Evolutionary conservation across 2,329 filamentous ascomycete species (phyloP), one percentile per base, ranked within the genome.

Genomic region (Hypoxylon sp.): DNA sequence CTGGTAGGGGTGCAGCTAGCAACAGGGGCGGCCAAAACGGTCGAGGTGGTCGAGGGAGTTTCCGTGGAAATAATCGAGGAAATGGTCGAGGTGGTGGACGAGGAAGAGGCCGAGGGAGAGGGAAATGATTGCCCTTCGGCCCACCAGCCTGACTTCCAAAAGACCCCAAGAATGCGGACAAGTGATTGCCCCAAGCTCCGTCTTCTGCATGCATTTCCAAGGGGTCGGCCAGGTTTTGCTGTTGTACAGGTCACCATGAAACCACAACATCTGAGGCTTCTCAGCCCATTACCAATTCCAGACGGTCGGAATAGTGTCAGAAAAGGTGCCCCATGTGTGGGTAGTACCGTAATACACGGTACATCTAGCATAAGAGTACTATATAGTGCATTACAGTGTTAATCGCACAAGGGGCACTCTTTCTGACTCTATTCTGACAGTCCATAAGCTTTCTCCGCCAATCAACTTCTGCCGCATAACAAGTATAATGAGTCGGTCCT

Each of bases 21-120:
- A 58, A 48, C 25, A 30, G 54, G 5, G 49, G 54, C 14, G 27
- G 55, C 17, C 11, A 77, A 83, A 63, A 82, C 88, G 46, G 48
- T 84, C 50, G 82, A 88, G 74, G 79, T 17, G 49, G 63, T 30
- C 66, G 68, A 48, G 68, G 68, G 22, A 58, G 61, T 14, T 42
- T 46, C 13, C 61, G 66, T 14, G 61, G 68, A 42, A 51, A 54
- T 35, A 49, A 56, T 25, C 61, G 57, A 31, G 68, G 64, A 22
- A 42, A 4, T 8, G 30, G 49, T 20, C 27, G 69, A 30, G 69
- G 69, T 17, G 48, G 69, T 13, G 62, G 68, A 48, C 58, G 61
- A n/a, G 63, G 63, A 6, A 53, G 63, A 42, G 64, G 62, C 27
- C 48, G 58, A 6, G 62, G 61, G 53, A 56, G 69, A 55, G 63